Conservation (phyloP, 106 monocot genomes). For the Acanthochlamys bracteata region DNA sequence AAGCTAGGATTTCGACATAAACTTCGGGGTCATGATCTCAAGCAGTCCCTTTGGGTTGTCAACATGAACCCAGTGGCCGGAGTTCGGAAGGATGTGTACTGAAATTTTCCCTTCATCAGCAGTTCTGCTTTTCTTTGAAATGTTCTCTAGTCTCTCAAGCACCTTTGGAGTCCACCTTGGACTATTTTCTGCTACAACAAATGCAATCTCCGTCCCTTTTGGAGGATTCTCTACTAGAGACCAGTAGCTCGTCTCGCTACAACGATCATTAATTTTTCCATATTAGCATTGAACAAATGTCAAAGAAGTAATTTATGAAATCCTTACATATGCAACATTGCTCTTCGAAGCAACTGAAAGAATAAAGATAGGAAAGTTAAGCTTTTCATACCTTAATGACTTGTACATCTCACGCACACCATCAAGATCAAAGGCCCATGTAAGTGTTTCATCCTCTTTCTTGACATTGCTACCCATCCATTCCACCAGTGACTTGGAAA, state of each 20-base stretch:
- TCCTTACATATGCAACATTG: too few species aligned
- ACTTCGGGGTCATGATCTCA: conserved; percentile 78
- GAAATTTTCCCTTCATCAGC: conserved; percentile 52
- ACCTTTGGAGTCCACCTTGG: conserved; percentile 56
- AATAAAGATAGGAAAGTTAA: too few species aligned
- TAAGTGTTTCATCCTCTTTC: conserved; percentile 49
- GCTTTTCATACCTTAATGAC: conserved; percentile 51
- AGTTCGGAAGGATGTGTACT: conserved; percentile 61
- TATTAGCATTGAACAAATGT: too few species aligned
- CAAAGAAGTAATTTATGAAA: too few species aligned
- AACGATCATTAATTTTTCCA: neutral
- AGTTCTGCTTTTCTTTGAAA: conserved; percentile 20
- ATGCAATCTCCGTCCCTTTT: conserved; percentile 54
- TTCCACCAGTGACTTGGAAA: conserved; percentile 75
- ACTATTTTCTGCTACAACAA: conserved; percentile 83
- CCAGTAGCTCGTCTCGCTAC: conserved; percentile 77
- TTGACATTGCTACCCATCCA: conserved; percentile 94
- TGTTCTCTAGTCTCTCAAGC: conserved; percentile 31
- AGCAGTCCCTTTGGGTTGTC: conserved; percentile 94
- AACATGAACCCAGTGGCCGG: conserved; percentile 96
- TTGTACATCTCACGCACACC: conserved; percentile 78
- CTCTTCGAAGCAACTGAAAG: too few species aligned
- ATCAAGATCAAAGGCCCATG: conserved; percentile 80
- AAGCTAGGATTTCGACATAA: conserved; percentile 16
- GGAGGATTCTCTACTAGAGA: conserved; percentile 74